A percentile compares a stretch with the other conserved stretches of the same genome.
Conservation (phyloP, 2,329 filamentous ascomycete genomes). For the Stemphylium beticola region DNA sequence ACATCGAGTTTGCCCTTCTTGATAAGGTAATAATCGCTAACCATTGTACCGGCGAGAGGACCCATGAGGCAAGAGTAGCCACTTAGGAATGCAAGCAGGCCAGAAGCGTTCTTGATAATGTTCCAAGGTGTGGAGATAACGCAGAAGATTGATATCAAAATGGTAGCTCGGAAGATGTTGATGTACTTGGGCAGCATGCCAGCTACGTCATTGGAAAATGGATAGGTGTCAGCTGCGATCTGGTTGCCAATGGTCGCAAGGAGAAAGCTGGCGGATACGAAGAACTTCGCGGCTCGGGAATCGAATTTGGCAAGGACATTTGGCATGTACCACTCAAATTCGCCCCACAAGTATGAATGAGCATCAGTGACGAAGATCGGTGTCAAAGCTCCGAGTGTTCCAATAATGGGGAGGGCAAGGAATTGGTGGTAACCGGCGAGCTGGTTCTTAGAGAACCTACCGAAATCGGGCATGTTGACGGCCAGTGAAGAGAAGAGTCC, state of each 20-base stretch:
- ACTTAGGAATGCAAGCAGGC: conserved; percentile 44
- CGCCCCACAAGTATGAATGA: conserved; percentile 54
- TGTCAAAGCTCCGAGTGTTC: conserved; percentile 54
- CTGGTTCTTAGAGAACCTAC: conserved; percentile 52
- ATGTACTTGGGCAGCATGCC: conserved; percentile 46
- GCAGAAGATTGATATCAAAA: conserved; percentile 46
- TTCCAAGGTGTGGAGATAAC: conserved; percentile 46
- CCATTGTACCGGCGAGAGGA: conserved; percentile 44
- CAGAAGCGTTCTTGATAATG: conserved; percentile 46
- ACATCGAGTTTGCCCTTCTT: conserved; percentile 45
- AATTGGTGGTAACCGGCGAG: conserved; percentile 53
- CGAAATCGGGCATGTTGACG: conserved; percentile 59
- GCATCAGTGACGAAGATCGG: conserved; percentile 59
- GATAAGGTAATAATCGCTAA: conserved; percentile 46
- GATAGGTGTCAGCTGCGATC: conserved; percentile 50
- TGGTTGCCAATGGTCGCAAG: conserved; percentile 54
- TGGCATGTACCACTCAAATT: conserved; percentile 57
- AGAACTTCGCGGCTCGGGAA: conserved; percentile 52
- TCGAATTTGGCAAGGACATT: conserved; percentile 55
- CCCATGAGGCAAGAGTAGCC: conserved; percentile 49
- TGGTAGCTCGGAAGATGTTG: conserved; percentile 45
- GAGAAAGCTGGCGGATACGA: conserved; percentile 50
- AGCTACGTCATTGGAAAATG: conserved; percentile 44
- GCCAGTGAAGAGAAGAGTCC: conserved; percentile 58
- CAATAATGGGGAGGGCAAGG: conserved; percentile 57